A percentile compares a stretch with the other conserved stretches of the same genome.
Evolutionary conservation across 768 basidiomycete species (phyloP).

Genomic region (Trametes gibbosa): DNA sequence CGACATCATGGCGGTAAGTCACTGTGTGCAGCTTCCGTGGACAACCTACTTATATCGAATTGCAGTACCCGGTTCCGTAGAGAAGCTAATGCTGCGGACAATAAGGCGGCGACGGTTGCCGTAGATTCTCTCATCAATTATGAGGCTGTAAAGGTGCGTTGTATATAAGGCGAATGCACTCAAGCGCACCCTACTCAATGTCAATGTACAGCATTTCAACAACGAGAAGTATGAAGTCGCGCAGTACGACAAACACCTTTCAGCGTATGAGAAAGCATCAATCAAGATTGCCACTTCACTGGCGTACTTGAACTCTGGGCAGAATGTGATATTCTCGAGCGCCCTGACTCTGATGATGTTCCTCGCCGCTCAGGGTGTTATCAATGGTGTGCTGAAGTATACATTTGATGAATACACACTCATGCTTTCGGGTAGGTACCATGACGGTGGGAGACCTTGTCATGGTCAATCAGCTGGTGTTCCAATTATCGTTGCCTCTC

Average conservation of each 20-base stretch:
- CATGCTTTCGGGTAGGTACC: constrained; percentile 53
- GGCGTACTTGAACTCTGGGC: constrained; percentile 92
- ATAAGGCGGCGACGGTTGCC: constrained; percentile 89
- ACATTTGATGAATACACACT: not conserved
- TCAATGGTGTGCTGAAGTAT: constrained; percentile 60
- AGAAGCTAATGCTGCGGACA: constrained; percentile 94
- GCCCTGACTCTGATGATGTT: constrained; percentile 96
- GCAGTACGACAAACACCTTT: constrained; percentile 89
- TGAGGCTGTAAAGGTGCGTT: constrained; percentile 90
- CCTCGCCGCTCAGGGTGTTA: constrained; percentile 90
- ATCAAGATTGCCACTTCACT: constrained; percentile 94
- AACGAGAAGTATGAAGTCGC: constrained; percentile 90
- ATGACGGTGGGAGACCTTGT: constrained; percentile 99
- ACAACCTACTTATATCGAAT: not conserved
- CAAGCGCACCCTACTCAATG: not conserved
- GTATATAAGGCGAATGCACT: not conserved
- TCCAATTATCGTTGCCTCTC: constrained; percentile 93
- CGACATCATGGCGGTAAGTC: constrained; percentile 89
- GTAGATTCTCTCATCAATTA: constrained; percentile 98
- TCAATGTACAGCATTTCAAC: constrained; percentile 77
- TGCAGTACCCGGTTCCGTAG: constrained; percentile 87
- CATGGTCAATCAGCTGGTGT: constrained; percentile 98
- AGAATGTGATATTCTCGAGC: constrained; percentile 93
- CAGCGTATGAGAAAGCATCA: constrained; percentile 85
- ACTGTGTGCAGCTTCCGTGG: not conserved